Evolutionary conservation across 169 alveolate species (phyloP), one percentile per base, ranked within the genome.

Genomic region (Cryptosporidium andersoni): DNA sequence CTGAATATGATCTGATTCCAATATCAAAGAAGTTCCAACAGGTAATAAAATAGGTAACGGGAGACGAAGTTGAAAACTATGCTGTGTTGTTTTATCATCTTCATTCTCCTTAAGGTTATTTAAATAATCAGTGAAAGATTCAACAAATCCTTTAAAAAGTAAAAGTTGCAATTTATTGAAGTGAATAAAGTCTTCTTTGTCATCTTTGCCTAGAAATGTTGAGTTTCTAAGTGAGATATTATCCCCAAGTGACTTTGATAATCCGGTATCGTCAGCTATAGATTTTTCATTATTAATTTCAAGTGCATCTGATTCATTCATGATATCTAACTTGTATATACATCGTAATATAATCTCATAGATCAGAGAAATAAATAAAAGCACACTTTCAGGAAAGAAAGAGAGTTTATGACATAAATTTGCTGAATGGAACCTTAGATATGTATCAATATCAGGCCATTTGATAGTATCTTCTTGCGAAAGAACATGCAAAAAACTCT

Each of bases 371-470:
- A 49, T 40, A 48, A 58, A 74, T 4, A 74, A 40, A 12, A 74
- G 16, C 0, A 68, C 60, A 12, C 74, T 43, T 34, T 74, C 74
- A 36, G 85, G n/a, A 34, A 74, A 51, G 2, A 74, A 12, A 34
- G 85, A 74, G 43, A 74, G 66, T n/a, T 74, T 74, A 9, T 74
- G 85, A 45, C 66, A 58, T 11, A 74, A 62, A 36, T 68, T 74
- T 16, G 85, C 85, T n/a, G 85, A 74, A n/a, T 74, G 60, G 1
- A 74, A 16, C 11, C 60, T 74, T n/a, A 74, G 47, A 52, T 74
- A 74, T 34, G 62, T 53, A 34, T 74, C 48, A 12, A 60, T 74
- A 43, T 74, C 47, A 16, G 40, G 40, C 34, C 60, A 74, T 12
- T 60, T 3, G 25, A 43, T 58, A 43, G 51, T 74, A 8, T 74